These are phyloP conservation scores for Mycena olivaceomarginata DNA, from an alignment of 768 basidiomycete genomes.

Conservation along the genomic window DNA sequence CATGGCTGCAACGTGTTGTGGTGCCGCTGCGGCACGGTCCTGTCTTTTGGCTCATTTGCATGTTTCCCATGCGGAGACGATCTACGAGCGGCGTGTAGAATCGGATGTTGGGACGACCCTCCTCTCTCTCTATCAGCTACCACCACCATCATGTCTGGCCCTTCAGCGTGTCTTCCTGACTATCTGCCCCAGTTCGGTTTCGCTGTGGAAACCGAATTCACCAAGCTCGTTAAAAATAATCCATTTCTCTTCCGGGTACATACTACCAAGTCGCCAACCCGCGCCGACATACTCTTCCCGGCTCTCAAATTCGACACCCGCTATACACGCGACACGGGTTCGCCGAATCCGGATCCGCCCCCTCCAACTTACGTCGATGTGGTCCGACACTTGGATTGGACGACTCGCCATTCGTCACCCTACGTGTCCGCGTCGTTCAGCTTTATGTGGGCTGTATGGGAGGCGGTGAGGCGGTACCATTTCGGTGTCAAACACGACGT, in stretches of 20 bases:
- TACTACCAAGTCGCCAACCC: slow-evolving; percentile 80
- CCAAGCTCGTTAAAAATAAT: slow-evolving; percentile 76
- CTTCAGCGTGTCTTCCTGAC: slow-evolving; percentile 12
- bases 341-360: slow-evolving; percentile 57
- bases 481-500: slow-evolving; percentile 84
- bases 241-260: slow-evolving; percentile 89
- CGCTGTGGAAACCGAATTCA: slow-evolving; percentile 77
- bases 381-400: slow-evolving; percentile 83
- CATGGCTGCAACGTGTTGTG: slow-evolving; percentile 20
- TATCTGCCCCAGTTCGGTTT: slow-evolving; percentile 85
- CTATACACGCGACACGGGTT: slow-evolving; percentile 53
- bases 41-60: background rate
- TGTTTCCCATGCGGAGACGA: slow-evolving; percentile 11
- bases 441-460: slow-evolving; percentile 90
- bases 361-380: slow-evolving; percentile 78
- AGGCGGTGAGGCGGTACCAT: slow-evolving; percentile 85
- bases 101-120: too few species aligned
- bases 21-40: background rate
- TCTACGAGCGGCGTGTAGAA: background rate
- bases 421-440: slow-evolving; percentile 88
- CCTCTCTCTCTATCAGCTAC: slow-evolving; percentile 1
- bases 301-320: slow-evolving; percentile 78
- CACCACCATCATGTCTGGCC: slow-evolving; percentile 29
- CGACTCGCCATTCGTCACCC: slow-evolving; percentile 80
- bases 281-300: slow-evolving; percentile 74